These are phyloP conservation scores for Pythium phragmitis DNA, from an alignment of 352 stramenopile species.

Conservation along the genomic window DNA sequence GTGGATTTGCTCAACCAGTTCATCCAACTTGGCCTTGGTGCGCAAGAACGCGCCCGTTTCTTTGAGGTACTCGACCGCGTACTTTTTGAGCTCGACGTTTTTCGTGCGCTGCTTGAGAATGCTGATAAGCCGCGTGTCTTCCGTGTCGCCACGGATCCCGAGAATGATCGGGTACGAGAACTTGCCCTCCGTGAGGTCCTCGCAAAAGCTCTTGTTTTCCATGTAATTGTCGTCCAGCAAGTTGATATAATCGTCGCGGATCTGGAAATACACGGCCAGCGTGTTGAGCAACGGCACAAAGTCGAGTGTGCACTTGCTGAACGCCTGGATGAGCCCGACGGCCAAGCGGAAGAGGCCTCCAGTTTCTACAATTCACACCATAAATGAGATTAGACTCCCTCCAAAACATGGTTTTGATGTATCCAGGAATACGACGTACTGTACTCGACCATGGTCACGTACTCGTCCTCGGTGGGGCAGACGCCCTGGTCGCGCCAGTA, in stretches of 20 bases:
- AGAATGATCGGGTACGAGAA: slow-evolving; percentile 93
- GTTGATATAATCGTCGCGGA: slow-evolving; percentile 98
- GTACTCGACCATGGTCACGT: slow-evolving; percentile 94
- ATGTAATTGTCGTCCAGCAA: slow-evolving; percentile 95
- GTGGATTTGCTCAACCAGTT: slow-evolving; percentile 45
- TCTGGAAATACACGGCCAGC: slow-evolving; percentile 97
- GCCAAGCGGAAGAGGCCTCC: slow-evolving; percentile 96
- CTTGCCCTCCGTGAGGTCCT: slow-evolving; percentile 98
- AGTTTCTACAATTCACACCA: slow-evolving; percentile 64
- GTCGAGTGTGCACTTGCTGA: slow-evolving; percentile 67
- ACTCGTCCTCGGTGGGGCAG: slow-evolving; percentile 92
- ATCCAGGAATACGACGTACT: slow-evolving; percentile 45
- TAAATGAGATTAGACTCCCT: neutral
- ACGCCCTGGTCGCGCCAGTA: slow-evolving; percentile 90
- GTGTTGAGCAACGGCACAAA: slow-evolving; percentile 92
- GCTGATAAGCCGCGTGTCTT: slow-evolving; percentile 90
- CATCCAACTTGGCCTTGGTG: slow-evolving; percentile 63
- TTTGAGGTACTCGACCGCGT: slow-evolving; percentile 87
- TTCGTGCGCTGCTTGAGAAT: slow-evolving; percentile 97
- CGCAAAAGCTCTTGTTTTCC: slow-evolving; percentile 97
- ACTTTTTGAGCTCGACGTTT: slow-evolving; percentile 94
- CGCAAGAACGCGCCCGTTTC: slow-evolving; percentile 57
- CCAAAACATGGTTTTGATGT: neutral
- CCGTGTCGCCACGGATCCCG: slow-evolving; percentile 59
- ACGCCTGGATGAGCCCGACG: slow-evolving; percentile 93